phyloP scores from a whole-genome alignment of 2,329 filamentous ascomycete genomes.

The Diaporthe sp. region DNA sequence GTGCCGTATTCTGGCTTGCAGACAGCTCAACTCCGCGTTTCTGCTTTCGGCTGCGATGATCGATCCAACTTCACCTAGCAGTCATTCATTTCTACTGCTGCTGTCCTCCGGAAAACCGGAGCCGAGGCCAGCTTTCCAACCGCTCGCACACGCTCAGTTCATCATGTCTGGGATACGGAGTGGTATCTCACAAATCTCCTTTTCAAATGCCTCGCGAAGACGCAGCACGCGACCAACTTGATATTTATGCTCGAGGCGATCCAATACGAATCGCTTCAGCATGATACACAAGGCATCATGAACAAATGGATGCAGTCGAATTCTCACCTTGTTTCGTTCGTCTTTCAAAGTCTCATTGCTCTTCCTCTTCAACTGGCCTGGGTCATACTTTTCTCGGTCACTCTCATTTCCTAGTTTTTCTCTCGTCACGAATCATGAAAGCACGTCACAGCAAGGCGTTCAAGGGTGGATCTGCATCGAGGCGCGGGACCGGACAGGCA shows the following conservation, averaged over 20 bases:
- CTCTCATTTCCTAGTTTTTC: background rate
- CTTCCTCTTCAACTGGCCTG: background rate
- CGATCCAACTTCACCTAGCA: background rate
- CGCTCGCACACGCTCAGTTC: background rate
- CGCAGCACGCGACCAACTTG: background rate
- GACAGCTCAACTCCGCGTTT: background rate
- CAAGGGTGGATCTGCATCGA: background rate
- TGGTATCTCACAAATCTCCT: background rate
- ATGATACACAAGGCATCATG: background rate
- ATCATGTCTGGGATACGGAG: background rate
- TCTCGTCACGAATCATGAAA: background rate
- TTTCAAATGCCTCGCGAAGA: background rate
- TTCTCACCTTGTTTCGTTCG: background rate
- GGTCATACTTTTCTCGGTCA: too few species aligned
- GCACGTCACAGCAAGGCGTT: slow-evolving; percentile 15
- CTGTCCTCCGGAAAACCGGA: background rate
- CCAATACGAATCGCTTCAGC: background rate
- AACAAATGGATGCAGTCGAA: background rate
- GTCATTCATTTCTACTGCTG: background rate
- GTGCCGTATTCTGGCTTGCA: background rate
- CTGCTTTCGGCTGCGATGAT: background rate
- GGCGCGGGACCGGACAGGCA: background rate
- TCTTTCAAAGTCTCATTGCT: background rate
- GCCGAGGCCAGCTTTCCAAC: background rate
- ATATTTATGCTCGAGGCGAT: background rate